phyloP scores from a whole-genome alignment of 2,329 filamentous ascomycete species.

The Penicillium nordicum region DNA sequence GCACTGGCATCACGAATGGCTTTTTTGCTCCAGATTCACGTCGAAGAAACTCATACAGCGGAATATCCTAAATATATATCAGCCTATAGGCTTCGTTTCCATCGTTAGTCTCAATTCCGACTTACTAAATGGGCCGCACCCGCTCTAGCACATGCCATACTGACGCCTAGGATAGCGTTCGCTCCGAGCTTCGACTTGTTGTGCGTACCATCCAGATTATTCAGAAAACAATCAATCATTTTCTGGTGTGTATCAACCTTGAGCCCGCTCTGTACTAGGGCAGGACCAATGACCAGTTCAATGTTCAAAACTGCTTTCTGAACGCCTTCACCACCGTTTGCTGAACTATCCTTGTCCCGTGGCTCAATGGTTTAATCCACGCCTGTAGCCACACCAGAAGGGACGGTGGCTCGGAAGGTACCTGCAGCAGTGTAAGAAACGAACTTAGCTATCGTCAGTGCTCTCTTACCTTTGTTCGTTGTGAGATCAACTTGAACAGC shows the following conservation, averaged over 20 bases:
- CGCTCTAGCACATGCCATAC: not conserved
- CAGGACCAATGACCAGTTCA: not conserved
- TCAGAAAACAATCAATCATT: not conserved
- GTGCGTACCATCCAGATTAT: not conserved
- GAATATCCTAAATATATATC: not conserved
- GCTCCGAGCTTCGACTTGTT: not conserved
- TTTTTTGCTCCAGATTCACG: not conserved
- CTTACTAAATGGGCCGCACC: not conserved
- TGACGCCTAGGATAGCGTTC: not conserved
- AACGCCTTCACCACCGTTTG: not conserved
- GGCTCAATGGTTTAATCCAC: not conserved
- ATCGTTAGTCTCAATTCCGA: not conserved
- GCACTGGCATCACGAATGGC: slow-evolving; percentile 50
- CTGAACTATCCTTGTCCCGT: not conserved
- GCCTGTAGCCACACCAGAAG: not conserved
- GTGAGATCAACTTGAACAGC: not conserved
- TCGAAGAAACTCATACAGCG: not conserved
- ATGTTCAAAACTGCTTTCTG: not conserved
- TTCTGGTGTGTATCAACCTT: not conserved
- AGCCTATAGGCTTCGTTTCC: not conserved
- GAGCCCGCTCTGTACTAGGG: not conserved
- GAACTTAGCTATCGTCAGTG: not conserved
- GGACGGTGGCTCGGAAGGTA: not conserved
- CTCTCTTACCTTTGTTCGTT: not conserved
- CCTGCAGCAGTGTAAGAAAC: not conserved